Base-by-base conservation (phyloP, 768 basidiomycete genomes). In the Stropharia rugosoannulata region DNA sequence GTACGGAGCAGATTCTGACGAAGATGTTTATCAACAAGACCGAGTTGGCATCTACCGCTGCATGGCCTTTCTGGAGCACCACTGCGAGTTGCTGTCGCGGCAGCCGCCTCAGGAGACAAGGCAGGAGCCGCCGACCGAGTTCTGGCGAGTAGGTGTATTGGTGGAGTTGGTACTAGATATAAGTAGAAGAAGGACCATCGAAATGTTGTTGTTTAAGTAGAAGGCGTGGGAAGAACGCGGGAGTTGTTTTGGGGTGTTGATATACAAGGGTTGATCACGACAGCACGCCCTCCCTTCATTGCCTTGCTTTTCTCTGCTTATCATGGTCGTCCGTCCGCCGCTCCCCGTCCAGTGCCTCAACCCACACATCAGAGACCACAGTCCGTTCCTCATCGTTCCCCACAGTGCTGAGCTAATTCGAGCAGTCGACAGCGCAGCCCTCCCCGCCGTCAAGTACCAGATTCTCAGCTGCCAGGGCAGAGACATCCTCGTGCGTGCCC, bases 371-470 rank as follows among this genome's bases (percentile, higher is more conserved):
- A 70, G 73, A 51, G 72, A 75, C 10, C 70, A 72, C 25, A 62
- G 80, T 82, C 56, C 54, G 78, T 6, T 38, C 49, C 29, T 38
- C 54, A 47, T 42, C 16, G 27, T 44, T 22, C 46, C 46, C 40
- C 58, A 37, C 19, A 53, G 56, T 25, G 13, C 10, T 22, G 13
- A 46, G 50, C 59, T 62, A 36, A 60, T 55, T 48, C 49, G 60
- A 48, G 48, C 59, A 80, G 76, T 76, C 42, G 66, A 71, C 56
- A 67, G 66, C 11, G 67, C 68, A n/a, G 58, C 62, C 47, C 73
- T 85, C 56, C 89, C 89, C 37, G 77, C 81, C 40, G 93, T 95
- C 45, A 96, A 96, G 74, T 96, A 93, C 69, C 94, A 95, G 79
- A 89, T 92, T 59, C 84, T 97, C 48, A 86, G 86, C 64, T 85